Evolutionary conservation across 2,329 filamentous ascomycete genomes (phyloP).

Genomic region (Magnaporthiopsis poae): DNA sequence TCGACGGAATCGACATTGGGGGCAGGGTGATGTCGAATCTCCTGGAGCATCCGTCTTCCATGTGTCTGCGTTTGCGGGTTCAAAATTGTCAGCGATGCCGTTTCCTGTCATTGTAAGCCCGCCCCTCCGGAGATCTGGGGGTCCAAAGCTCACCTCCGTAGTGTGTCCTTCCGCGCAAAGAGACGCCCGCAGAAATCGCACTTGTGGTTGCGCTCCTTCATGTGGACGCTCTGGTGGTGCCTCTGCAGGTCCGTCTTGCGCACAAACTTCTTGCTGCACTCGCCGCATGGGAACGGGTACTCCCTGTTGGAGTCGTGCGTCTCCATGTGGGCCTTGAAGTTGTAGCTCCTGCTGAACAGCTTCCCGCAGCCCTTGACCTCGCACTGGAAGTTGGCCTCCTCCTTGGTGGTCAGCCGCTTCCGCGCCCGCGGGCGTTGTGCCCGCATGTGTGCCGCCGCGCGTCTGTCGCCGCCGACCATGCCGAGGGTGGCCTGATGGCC

Average conservation of each 20-base stretch:
- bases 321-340: slow-evolving; percentile 77
- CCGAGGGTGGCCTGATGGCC: slow-evolving; percentile 6
- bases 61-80: slow-evolving; percentile 44
- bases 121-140: background rate
- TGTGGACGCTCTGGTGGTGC: slow-evolving; percentile 59
- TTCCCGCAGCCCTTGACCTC: slow-evolving; percentile 60
- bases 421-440: slow-evolving; percentile 24
- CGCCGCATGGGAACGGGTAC: slow-evolving; percentile 59
- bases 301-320: slow-evolving; percentile 67
- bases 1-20: slow-evolving; percentile 21
- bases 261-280: slow-evolving; percentile 68
- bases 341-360: slow-evolving; percentile 74
- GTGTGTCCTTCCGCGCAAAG: slow-evolving; percentile 73
- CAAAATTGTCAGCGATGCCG: background rate
- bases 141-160: slow-evolving; percentile 53
- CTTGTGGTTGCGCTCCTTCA: slow-evolving; percentile 58
- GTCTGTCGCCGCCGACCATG: background rate
- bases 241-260: slow-evolving; percentile 68
- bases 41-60: slow-evolving; percentile 66
- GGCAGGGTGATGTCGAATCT: slow-evolving; percentile 44
- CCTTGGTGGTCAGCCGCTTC: slow-evolving; percentile 51
- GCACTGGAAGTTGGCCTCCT: slow-evolving; percentile 65
- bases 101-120: no score
- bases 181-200: slow-evolving; percentile 61
- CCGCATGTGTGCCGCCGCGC: background rate